phyloP scores from a whole-genome alignment of 768 basidiomycete species.

The Boletus insuetus region DNA sequence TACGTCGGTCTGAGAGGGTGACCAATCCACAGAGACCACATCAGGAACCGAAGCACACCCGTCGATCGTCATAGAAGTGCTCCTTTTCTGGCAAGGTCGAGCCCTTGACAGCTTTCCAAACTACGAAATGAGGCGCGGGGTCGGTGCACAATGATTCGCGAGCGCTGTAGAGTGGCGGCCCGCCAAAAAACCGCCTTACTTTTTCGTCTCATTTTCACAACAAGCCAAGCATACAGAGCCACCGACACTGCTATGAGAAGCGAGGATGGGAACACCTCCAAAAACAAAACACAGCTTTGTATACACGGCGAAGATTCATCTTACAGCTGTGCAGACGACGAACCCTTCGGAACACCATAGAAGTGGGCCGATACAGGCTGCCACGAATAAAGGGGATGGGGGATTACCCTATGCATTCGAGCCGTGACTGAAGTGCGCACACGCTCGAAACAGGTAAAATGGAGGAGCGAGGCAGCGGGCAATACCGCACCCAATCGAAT shows the following conservation, averaged over 20 bases:
- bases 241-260: background rate
- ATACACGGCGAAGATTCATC: conserved; percentile 23
- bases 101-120: conserved; percentile 22
- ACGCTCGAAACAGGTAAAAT: conserved; percentile 15
- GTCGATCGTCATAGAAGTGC: conserved; percentile 27
- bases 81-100: conserved; percentile 16
- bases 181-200: background rate
- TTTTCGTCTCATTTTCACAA: background rate
- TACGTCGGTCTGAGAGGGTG: conserved; percentile 12
- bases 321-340: conserved; percentile 20
- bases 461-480: conserved; percentile 21
- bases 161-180: background rate
- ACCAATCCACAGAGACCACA: conserved; percentile 10
- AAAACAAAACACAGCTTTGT: conserved; percentile 13
- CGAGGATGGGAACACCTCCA: conserved; percentile 1
- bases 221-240: background rate
- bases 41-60: conserved; percentile 27
- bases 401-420: conserved; percentile 10
- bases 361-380: conserved; percentile 1
- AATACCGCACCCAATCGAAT: conserved; percentile 15
- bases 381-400: conserved; percentile 5
- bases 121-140: conserved; percentile 8
- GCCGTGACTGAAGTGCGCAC: conserved; percentile 7
- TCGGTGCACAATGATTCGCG: conserved; percentile 1
- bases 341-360: conserved; percentile 6